A percentile compares a stretch with the other conserved stretches of the same genome.
phyloP scores from a whole-genome alignment of 495 filamentous ascomycete species.

The Hyphodiscus hymeniophilus region DNA sequence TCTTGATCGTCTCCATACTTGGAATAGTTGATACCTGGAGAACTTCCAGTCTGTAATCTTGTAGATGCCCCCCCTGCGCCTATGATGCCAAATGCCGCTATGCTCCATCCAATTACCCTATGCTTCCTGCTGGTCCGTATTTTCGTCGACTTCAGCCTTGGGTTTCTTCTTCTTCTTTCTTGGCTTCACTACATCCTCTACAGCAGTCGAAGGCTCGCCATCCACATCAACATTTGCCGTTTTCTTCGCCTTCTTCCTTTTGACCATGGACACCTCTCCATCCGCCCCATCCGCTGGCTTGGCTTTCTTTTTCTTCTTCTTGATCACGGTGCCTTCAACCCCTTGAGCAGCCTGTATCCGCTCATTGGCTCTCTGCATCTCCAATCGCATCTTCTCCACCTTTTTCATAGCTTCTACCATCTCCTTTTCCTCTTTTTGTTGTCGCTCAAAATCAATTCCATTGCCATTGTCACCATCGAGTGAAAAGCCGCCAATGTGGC shows the following conservation, averaged over 20 bases:
- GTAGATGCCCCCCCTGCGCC: constrained; percentile 8
- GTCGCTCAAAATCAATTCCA: constrained; percentile 36
- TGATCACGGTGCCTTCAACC: constrained; percentile 58
- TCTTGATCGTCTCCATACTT: too few relatives aligned
- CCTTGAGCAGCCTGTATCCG: constrained; percentile 63
- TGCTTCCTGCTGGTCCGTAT: constrained; percentile 5
- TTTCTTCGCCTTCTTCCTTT: constrained; percentile 29
- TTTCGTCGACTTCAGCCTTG: constrained; percentile 12
- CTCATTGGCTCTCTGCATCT: constrained; percentile 90
- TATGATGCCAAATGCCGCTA: constrained; percentile 10
- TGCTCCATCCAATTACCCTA: constrained; percentile 4
- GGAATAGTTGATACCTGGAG: too few relatives aligned
- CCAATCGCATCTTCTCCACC: constrained; percentile 72
- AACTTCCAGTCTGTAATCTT: too few relatives aligned
- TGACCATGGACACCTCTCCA: constrained; percentile 18
- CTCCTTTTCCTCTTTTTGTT: constrained; percentile 59
- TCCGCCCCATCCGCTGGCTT: constrained; percentile 18
- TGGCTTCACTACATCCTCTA: constrained; percentile 16
- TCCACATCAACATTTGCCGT: constrained; percentile 12
- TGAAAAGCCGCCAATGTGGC: constrained; percentile 57
- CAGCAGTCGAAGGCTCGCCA: background rate
- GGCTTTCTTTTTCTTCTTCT: constrained; percentile 78
- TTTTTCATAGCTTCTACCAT: constrained; percentile 79
- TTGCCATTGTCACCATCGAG: constrained; percentile 43
- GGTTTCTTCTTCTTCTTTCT: constrained; percentile 22